Base-by-base conservation (phyloP, 1,284 basidiomycete genomes). In the Stygiomarasmius scandens region DNA sequence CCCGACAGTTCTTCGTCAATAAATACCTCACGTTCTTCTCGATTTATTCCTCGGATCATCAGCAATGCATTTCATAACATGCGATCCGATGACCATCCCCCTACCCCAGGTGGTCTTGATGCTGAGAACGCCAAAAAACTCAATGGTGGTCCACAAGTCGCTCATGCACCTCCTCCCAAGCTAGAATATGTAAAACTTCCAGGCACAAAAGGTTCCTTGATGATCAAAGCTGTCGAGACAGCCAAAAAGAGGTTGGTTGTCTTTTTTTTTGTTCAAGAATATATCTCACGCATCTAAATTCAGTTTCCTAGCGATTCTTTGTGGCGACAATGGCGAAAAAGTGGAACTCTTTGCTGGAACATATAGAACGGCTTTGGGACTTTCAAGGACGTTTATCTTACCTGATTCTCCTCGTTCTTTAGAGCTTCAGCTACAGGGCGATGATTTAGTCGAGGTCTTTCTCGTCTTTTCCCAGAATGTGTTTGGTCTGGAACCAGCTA, bases 281-380 rank as follows among this genome's bases (percentile, higher is more conserved):
- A 24, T n/a, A 22, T 12, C 54, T 38, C 19, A 34, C 29, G 29
- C 25, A n/a, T n/a, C n/a, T n/a, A n/a, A 16, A 45, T 49, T n/a
- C 61, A 93, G 91, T 69, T 93, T 93, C 75, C 80, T 95, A 25
- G 92, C 93, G 4, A 94, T 95, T 64, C 79, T 95, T 0, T 94
- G 93, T 63, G 92, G 92, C n/a, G 93, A 95, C 41, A 89, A 86
- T 62, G 92, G 92, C n/a, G 92, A 95, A 74, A 92, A 94, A 66
- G 92, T 95, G 51, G 92, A 95, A 66, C 76, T 95, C 3, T 95
- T 95, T 71, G 93, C 93, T 29, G 92, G 90, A 29, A 92, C 90
- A 12, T 92, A 90, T 64, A 80, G 88, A 47, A 90, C 89, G 20
- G 89, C 92, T 2, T 80, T 92, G 9, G 89, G 89, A 1, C 79